Percentiles rank a stretch among this genome's conserved stretches.
phyloP scores from a whole-genome alignment of 441 rosid genomes.

The Erodium texanum region DNA sequence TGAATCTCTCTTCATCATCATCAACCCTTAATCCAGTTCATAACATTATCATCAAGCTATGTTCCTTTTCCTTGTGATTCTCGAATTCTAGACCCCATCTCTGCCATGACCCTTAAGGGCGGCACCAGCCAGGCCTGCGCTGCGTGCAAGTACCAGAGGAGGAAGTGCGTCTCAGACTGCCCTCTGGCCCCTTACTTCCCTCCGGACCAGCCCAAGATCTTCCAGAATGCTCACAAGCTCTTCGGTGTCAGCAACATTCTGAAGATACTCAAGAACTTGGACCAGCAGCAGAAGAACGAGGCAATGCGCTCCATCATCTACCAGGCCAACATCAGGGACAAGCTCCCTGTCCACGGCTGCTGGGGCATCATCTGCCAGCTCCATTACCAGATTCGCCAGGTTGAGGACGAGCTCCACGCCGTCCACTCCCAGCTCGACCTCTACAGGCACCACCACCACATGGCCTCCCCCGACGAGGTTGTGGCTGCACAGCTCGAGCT shows the following conservation, averaged over 20 bases:
- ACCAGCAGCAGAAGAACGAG: constrained; percentile 35
- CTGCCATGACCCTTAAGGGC: constrained; percentile 66
- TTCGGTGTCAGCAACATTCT: constrained; percentile 74
- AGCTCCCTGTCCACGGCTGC: constrained; percentile 77
- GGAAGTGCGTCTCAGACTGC: constrained; percentile 61
- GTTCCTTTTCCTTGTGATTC: background rate
- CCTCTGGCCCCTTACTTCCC: constrained; percentile 72
- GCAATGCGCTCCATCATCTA: constrained; percentile 79
- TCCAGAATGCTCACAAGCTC: constrained; percentile 64
- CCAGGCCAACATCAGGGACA: constrained; percentile 58
- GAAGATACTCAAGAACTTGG: constrained; percentile 43
- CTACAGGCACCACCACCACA: constrained; percentile 30
- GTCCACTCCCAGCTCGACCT: constrained; percentile 48
- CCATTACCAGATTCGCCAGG: constrained; percentile 32
- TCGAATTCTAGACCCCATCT: background rate
- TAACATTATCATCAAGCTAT: no score
- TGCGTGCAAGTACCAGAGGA: constrained; percentile 76
- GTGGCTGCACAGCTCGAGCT: constrained; percentile 59
- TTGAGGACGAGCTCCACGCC: constrained; percentile 50
- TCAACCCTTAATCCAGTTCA: background rate
- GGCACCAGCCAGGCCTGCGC: constrained; percentile 87
- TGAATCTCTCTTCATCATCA: no score
- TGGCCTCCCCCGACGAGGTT: constrained; percentile 29
- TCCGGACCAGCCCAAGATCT: constrained; percentile 54
- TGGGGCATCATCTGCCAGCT: constrained; percentile 45